Evolutionary conservation across 2,329 filamentous ascomycete species (phyloP), one percentile per base, ranked within the genome.

Genomic region (Monosporascus sp.): DNA sequence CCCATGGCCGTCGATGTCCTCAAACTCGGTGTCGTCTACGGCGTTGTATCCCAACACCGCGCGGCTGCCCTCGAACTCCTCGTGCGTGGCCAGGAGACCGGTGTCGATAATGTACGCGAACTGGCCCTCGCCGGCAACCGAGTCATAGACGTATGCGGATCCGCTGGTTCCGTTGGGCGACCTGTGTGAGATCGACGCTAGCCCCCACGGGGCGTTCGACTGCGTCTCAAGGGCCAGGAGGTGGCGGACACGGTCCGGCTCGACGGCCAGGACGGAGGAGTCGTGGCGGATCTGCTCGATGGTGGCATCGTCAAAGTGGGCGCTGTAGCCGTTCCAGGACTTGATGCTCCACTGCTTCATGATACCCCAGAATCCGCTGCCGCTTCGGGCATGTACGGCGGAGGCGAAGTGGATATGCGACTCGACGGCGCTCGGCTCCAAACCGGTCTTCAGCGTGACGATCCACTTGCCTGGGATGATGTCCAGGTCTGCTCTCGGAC

Each of bases 31-130:
- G 61, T 49, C 4, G 38, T 50, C 46, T 0, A 63, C 27, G n/a
- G 57, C 60, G 37, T 67, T 70, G 46, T 56, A 55, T 18, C 65
- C 66, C 54, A 59, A 65, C 6, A 51, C 14, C 5, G 65, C 67
- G 7, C 65, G 61, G 8, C 52, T 52, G 7, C 62, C 62, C 5
- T 62, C 63, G 35, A 67, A 68, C 35, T 66, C 60, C 52, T 61
- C 51, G 54, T 78, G 75, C 2, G 63, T 50, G 14, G 62, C 65
- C 9, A 63, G 64, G 49, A 77, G 72, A 50, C 75, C 24, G 0
- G 73, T 74, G 56, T 78, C 75, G 50, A 77, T 65, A 3, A 77
- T 56, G 52, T 76, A 77, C 37, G 68, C 64, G 49, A 65, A 72
- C 7, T 50, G 49, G 1, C 57, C 61, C 22, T 57, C 24, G 3